These are phyloP conservation scores for Ophiostoma novo-ulmi DNA, from an alignment of 2,329 filamentous ascomycete genomes.

Conservation along the genomic window DNA sequence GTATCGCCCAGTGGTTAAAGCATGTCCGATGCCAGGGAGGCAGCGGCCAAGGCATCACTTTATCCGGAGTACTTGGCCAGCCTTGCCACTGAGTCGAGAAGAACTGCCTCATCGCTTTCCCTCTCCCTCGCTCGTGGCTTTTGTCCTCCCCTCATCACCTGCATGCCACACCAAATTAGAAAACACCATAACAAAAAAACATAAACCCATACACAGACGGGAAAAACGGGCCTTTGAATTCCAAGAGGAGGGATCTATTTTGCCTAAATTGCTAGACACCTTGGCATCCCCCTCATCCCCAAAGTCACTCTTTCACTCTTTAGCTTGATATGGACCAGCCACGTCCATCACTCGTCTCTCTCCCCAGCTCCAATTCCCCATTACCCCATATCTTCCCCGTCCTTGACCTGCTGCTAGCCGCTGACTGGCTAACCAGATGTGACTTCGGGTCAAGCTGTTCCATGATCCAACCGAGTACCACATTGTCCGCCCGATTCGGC, in stretches of 20 bases:
- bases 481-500: neutral
- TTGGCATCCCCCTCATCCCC: constrained; percentile 6
- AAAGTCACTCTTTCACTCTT: neutral
- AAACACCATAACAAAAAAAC: neutral
- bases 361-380: neutral
- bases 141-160: neutral
- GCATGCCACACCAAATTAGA: neutral
- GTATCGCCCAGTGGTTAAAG: neutral
- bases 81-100: neutral
- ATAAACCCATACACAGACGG: neutral
- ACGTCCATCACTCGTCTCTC: too few species aligned
- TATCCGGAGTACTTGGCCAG: constrained; percentile 3
- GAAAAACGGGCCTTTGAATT: constrained; percentile 7
- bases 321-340: neutral
- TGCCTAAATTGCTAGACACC: constrained; percentile 7
- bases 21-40: neutral
- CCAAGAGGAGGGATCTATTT: neutral
- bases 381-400: neutral
- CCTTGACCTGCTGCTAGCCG: neutral
- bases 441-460: neutral
- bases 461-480: constrained; percentile 5
- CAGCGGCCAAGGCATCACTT: neutral
- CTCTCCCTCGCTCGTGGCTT: neutral
- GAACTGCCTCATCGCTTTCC: neutral
- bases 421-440: neutral